A percentile compares a stretch with the other conserved stretches of the same genome.
These are phyloP conservation scores for Colletotrichum horii DNA, from an alignment of 2,329 filamentous ascomycete genomes.

Conservation along the genomic window DNA sequence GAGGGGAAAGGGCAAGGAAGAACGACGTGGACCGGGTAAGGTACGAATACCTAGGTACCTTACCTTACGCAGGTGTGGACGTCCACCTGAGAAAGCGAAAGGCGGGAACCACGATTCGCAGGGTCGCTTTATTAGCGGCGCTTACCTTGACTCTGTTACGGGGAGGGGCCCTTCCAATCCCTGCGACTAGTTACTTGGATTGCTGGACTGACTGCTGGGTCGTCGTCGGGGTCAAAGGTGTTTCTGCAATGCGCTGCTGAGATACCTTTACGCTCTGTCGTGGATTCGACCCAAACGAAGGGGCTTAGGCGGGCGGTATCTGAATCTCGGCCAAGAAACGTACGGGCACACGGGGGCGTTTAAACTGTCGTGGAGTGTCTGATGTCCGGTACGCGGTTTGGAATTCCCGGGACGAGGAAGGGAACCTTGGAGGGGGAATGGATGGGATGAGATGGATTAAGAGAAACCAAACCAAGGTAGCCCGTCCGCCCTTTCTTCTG, in stretches of 20 bases:
- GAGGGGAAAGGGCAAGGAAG: constrained; percentile 5
- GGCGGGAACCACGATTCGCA: constrained; percentile 12
- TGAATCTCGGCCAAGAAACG: constrained; percentile 5
- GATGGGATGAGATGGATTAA: neutral
- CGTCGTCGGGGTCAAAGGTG: neutral
- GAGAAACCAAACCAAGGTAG: neutral
- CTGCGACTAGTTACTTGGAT: neutral
- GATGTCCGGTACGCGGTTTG: neutral
- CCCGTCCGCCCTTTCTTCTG: neutral
- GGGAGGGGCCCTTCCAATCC: neutral
- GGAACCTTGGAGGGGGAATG: neutral
- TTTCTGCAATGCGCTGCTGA: neutral
- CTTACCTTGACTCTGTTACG: constrained; percentile 8
- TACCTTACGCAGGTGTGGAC: neutral
- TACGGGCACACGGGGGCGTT: neutral
- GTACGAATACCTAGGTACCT: neutral
- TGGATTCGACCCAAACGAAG: neutral
- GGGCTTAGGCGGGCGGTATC: neutral
- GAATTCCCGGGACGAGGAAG: neutral
- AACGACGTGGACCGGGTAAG: neutral
- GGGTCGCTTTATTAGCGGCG: constrained; percentile 18
- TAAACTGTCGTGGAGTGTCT: neutral
- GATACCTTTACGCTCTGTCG: neutral
- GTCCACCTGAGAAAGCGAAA: neutral
- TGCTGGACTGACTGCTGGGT: neutral